Evolutionary conservation across 768 basidiomycete species (phyloP), one percentile per base, ranked within the genome.

Genomic region (Wakefieldia striispora): DNA sequence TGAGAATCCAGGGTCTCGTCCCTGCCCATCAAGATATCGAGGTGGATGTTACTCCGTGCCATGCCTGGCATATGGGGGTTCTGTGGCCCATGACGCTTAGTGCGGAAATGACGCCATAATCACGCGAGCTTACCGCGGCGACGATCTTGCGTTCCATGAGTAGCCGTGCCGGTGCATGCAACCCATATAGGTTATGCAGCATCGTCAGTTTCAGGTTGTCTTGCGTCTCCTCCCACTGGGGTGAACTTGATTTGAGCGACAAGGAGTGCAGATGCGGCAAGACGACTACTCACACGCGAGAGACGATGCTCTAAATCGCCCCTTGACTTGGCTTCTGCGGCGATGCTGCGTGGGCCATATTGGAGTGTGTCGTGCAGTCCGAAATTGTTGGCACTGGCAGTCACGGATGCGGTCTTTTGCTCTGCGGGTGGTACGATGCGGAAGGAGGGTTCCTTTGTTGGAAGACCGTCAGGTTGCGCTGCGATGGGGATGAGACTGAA

Each of bases 141-240:
- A 95, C 91, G 36, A 94, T 79, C 74, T 86, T 88, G 63, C 93
- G 82, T 69, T 99, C 97, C 97, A 98, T 98, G 55, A 97, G 75
- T 45, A 83, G 75, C 26, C 95, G 81, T 70, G 95, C 81, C 2
- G 97, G 97, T 17, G 88, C 84, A 64, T 92, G 91, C 58, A 97
- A 67, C 31, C 97, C 97, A 61, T 86, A 86, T 27, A 86, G 65
- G 67, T 91, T 84, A 39, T 95, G 83, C 64, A 92, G 81, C 70
- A 95, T 73, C 41, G 82, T 93, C 50, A 97, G 75, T 65, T 86
- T 86, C 43, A 94, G 65, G 67, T 87, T 88, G 67, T 92, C 88
- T 67, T 97, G 94, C 8, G 95, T 93, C 56, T 83, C 84, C 45
- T 94, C 86, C 97, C 97, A 98, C 95, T 98, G 55, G 9, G 38